Evolutionary conservation across 225 moss, liverwort and hornwort genomes (phyloP), one percentile per base, ranked within the genome.

Genomic region (Bryum argenteum): DNA sequence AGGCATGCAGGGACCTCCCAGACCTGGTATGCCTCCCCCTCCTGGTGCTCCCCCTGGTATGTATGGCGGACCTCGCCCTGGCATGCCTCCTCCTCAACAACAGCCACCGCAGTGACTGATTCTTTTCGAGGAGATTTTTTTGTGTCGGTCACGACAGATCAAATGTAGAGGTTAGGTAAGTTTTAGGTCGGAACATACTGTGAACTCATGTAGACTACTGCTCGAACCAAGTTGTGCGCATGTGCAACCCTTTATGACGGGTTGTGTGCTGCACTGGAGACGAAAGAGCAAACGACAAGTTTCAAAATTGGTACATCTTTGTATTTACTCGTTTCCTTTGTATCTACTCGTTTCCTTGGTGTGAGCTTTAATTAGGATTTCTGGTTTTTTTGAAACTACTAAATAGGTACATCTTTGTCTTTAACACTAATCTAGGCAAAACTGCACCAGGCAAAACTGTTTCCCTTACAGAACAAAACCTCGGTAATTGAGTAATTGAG

Each of bases 11-110:
- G 93, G 94, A 47, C 89, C 89, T 71, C 93, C 93, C 12, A 81
- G 93, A 77, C 89, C 93, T 66, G 93, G 93, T 23, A 93, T 96
- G 96, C 89, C 89, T 54, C 96, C 93, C 71, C 77, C 82, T 24
- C 78, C 78, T 45, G 85, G 82, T 43, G 75, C 82, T 16, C 85
- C 88, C 52, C 92, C 95, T 44, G 92, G 95, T 8, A 95, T 95
- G 95, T 92, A 92, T 61, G 89, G 91, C 28, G 91, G 95, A 64
- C 94, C 94, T 23, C 90, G 95, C n/a, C 90, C 92, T 39, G 90
- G 92, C 43, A 89, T 95, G 95, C 88, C 93, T 33, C 88, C 91
- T 73, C 88, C 82, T 11, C 91, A 78, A 53, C 94, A 89, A 75
- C 87, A 85, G 60, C 84, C 81, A 63, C 84, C 75, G 26, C 79